Evolutionary conservation across 805 yeast species (phyloP).

Genomic region (Kazachstania viticola): DNA sequence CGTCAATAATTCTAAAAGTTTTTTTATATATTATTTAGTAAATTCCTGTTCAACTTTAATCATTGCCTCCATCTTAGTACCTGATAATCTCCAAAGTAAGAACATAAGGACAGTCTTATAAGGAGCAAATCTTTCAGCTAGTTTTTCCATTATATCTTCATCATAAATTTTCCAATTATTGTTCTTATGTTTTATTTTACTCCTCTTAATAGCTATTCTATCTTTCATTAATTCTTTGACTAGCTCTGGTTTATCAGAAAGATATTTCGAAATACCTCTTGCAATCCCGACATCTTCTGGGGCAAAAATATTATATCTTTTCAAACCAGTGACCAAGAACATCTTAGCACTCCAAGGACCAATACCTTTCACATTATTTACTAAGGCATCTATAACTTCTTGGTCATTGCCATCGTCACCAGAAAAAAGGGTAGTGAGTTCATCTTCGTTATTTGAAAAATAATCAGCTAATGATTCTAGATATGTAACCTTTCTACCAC

Average conservation of each 20-base stretch:
- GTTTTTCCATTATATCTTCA: conserved; percentile 42
- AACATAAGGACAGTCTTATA: conserved; percentile 58
- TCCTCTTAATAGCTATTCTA: conserved; percentile 27
- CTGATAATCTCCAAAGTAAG: conserved; percentile 60
- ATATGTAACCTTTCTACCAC: conserved; percentile 56
- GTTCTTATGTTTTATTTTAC: conserved; percentile 31
- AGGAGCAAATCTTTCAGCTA: conserved; percentile 54
- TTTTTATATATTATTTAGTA: not conserved
- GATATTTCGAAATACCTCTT: conserved; percentile 61
- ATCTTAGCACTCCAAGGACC: conserved; percentile 86
- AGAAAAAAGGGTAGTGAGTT: conserved; percentile 29
- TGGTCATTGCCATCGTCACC: conserved; percentile 28
- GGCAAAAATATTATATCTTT: conserved; percentile 60
- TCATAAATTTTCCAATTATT: conserved; percentile 58
- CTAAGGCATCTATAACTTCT: conserved; percentile 37
- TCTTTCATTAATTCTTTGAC: conserved; percentile 34
- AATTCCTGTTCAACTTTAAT: conserved; percentile 20
- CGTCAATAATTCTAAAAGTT: not conserved
- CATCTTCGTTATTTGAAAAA: conserved; percentile 31
- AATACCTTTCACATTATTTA: conserved; percentile 48
- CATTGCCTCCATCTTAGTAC: conserved; percentile 41
- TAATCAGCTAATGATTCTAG: conserved; percentile 42
- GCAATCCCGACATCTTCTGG: conserved; percentile 76
- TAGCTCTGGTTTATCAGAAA: conserved; percentile 41
- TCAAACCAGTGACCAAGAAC: conserved; percentile 66